A percentile compares a stretch with the other conserved stretches of the same genome.
phyloP scores from a whole-genome alignment of 2,329 filamentous ascomycete species.

The Myriosclerotinia duriaeana region DNA sequence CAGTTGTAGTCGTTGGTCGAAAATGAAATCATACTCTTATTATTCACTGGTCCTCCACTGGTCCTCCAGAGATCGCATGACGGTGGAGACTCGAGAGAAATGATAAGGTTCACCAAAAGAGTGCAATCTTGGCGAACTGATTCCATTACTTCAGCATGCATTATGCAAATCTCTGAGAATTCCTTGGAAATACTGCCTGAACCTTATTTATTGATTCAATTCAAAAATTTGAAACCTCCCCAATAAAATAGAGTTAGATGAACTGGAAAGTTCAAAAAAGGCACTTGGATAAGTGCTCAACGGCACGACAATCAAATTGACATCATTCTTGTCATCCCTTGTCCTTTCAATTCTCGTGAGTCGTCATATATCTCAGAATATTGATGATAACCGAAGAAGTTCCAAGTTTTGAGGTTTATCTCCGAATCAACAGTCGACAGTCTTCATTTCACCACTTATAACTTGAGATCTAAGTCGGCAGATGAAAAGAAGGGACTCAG shows the following conservation, averaged over 20 bases:
- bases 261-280: neutral
- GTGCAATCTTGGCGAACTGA: neutral
- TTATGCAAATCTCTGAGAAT: neutral
- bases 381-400: neutral
- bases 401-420: neutral
- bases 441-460: too few relatives aligned
- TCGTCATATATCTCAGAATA: neutral
- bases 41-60: neutral
- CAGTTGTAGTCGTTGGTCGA: neutral
- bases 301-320: conserved; percentile 1
- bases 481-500: too few relatives aligned
- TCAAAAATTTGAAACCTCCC: neutral
- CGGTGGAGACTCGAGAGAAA: neutral
- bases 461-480: too few relatives aligned
- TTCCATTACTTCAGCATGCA: too few relatives aligned
- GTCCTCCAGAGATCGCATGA: neutral
- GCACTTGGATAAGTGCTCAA: neutral
- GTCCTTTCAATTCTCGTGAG: too few relatives aligned
- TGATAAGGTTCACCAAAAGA: neutral
- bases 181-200: neutral
- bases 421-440: neutral
- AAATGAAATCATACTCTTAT: neutral
- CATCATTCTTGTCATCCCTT: neutral
- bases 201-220: neutral
- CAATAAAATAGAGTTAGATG: too few relatives aligned